Evolutionary conservation across 169 alveolate genomes (phyloP).

Genomic region (Amoebophrya sp.): DNA sequence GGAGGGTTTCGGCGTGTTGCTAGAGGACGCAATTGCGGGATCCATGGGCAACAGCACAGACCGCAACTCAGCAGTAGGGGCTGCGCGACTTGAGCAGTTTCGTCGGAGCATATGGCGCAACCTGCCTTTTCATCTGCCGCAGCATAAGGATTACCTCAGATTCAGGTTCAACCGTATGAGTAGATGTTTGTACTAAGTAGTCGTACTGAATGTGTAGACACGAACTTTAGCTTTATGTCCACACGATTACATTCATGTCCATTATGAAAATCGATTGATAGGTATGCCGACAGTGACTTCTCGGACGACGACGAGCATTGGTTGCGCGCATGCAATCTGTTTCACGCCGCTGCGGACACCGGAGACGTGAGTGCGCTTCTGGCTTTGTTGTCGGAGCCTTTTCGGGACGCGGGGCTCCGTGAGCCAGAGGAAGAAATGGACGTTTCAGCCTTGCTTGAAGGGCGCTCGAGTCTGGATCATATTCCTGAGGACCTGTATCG

Average conservation of each 20-base stretch:
- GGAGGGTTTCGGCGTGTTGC: too few relatives aligned
- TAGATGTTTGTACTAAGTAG: too few relatives aligned
- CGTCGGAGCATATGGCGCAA: neutral
- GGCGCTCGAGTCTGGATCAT: too few relatives aligned
- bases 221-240: too few relatives aligned
- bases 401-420: neutral
- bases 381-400: neutral
- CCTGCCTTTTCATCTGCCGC: neutral
- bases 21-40: neutral
- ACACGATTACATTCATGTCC: too few relatives aligned
- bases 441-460: too few relatives aligned
- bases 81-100: neutral
- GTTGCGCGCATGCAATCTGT: neutral
- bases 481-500: too few relatives aligned
- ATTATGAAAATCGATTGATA: too few relatives aligned
- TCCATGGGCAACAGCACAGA: neutral
- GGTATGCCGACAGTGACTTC: neutral
- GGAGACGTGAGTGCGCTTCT: neutral
- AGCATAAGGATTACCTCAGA: too few relatives aligned
- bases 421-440: too few relatives aligned
- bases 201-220: too few relatives aligned
- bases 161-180: too few relatives aligned
- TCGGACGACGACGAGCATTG: neutral
- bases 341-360: neutral
- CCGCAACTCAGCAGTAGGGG: neutral